Conservation (phyloP, 345 rosid genomes). For the Acer yangbiense region DNA sequence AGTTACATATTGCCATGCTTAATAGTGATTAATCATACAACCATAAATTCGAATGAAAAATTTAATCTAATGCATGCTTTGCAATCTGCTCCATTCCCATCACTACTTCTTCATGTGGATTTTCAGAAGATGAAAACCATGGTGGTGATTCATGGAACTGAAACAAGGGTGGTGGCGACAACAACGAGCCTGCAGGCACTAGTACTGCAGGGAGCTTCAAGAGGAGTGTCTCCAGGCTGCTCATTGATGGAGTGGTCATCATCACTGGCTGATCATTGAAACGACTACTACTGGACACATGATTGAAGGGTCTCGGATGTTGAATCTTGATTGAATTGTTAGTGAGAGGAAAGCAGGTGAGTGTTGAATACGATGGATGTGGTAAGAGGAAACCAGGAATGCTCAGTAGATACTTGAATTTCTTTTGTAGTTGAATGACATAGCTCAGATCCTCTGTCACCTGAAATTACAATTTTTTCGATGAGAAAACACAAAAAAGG, state of each 20-base stretch:
- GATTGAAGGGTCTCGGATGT: background rate
- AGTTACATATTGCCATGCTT: no score
- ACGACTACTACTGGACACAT: background rate
- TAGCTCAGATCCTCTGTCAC: slow-evolving; percentile 12
- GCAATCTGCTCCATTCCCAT: background rate
- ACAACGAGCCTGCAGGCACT: background rate
- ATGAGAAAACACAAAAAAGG: background rate
- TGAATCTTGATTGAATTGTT: background rate
- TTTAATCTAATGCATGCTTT: background rate
- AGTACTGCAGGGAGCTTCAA: slow-evolving; percentile 6
- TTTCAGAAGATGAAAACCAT: background rate
- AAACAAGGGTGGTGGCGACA: slow-evolving; percentile 4
- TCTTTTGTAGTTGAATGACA: slow-evolving; percentile 1
- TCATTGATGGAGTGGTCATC: background rate
- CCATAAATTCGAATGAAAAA: background rate
- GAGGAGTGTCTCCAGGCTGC: slow-evolving; percentile 22
- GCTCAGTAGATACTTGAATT: slow-evolving; percentile 4
- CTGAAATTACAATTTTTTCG: background rate
- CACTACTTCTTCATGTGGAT: background rate
- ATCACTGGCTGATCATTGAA: background rate
- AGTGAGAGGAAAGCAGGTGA: background rate
- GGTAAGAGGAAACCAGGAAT: slow-evolving; percentile 19
- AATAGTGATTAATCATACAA: no score
- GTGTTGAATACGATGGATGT: slow-evolving; percentile 6
- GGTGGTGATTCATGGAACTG: slow-evolving; percentile 4